Conservation (phyloP, 176 grass and related monocot genomes). For the Rhynchospora pubera region DNA sequence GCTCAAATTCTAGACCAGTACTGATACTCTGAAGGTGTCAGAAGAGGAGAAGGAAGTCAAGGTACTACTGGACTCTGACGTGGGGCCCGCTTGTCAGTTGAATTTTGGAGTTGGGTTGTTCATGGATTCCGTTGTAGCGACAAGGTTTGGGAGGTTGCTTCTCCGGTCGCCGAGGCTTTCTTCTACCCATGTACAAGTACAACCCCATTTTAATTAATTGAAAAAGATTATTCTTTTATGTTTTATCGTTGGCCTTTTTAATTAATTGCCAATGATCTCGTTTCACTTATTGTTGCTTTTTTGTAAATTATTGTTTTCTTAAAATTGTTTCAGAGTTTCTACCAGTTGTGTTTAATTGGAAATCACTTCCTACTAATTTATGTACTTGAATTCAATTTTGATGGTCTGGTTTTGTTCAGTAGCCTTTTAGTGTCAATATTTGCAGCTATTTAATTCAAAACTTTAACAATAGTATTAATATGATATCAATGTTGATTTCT, state of each 20-base stretch:
- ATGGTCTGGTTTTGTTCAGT: not conserved
- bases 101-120: conserved; percentile 37
- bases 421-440: not conserved
- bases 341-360: not conserved
- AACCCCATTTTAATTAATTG: no score
- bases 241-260: not conserved
- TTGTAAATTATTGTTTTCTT: not conserved
- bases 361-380: no score
- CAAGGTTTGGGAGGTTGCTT: conserved; percentile 56
- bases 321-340: not conserved
- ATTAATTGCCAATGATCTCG: not conserved
- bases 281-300: not conserved
- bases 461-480: not conserved
- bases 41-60: no score
- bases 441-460: not conserved
- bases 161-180: conserved; percentile 77
- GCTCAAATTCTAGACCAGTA: conserved; percentile 5
- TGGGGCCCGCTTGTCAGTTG: not conserved
- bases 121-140: conserved; percentile 48
- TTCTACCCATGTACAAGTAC: conserved; percentile 70
- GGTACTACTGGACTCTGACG: no score
- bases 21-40: no score
- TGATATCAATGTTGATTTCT: no score
- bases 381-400: not conserved
- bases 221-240: not conserved